Base-by-base conservation (phyloP, 2,329 filamentous ascomycete species). In the Pezicula neosporulosa region DNA sequence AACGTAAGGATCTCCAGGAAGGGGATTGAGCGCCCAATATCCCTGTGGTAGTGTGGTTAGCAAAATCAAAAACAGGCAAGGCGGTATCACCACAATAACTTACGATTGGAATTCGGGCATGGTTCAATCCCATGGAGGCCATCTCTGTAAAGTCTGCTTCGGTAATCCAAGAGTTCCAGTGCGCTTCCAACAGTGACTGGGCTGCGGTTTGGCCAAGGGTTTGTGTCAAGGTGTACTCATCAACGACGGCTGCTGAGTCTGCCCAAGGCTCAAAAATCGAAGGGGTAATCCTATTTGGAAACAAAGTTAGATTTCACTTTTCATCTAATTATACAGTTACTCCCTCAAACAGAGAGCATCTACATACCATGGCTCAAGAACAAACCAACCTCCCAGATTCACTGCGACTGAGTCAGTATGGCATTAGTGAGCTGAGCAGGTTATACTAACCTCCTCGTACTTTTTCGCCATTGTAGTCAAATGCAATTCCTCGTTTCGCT, bases 321-420 rank as follows among this genome's bases (percentile, higher is more conserved):
- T 33, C 3, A n/a, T n/a, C n/a, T n/a, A n/a, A n/a, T n/a, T n/a
- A n/a, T n/a, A n/a, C n/a, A n/a, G n/a, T n/a, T n/a, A n/a, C n/a
- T 33, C 2, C 9, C 3, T 33, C 12, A 33, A 13, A 33, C 3
- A 33, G 30, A 33, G 12, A 10, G 30, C 10, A 24, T 18, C 24
- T 7, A 18, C 19, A 8, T 13, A 19, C 74, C 75, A 79, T 43
- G 63, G 62, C 60, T 51, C 46, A 28, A 50, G 35, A 10, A 85
- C 78, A 43, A 85, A 77, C 81, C 82, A 85, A 30, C 83, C 83
- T 48, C 83, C 82, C 5, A 85, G 71, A 62, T 86, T 87, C 28
- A 86, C 82, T 44, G 12, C 3, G 9, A 28, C 15, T 44, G 6
- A 44, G 21, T 44, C 8, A 10, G 27, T 3, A 6, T 44, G 12